Evolutionary conservation across 2,329 filamentous ascomycete genomes (phyloP), one percentile per base, ranked within the genome.

Genomic region (Setomelanomma holmii): DNA sequence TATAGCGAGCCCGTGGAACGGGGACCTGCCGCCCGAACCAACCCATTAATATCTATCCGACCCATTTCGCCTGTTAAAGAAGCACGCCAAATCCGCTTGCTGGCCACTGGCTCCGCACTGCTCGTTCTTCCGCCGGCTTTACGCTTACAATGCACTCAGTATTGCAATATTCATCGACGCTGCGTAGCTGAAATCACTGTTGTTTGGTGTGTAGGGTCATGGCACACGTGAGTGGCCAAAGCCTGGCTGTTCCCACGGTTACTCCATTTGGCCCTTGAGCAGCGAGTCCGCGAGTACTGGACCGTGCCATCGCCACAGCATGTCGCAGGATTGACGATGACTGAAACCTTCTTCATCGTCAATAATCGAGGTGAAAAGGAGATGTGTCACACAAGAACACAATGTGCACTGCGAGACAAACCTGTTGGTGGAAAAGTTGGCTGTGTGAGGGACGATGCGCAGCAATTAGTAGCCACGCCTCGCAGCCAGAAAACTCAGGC

Each of bases 1-100:
- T 49, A 56, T 53, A 57, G 55, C 63, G 53, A 60, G 53, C 62
- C 53, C 27, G 20, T 49, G 45, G 56, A 61, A 64, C 53, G 36
- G 52, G 41, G 40, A 55, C 53, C n/a, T 34, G 54, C 51, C 59
- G 61, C 61, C 56, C 63, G 48, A 59, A 54, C 55, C n/a, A n/a
- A n/a, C 61, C 62, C 60, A 52, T 63, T 65, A 58, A 63, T 65
- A 61, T 60, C 52, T 55, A 54, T 53, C 49, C 51, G 41, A 56
- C n/a, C n/a, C n/a, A n/a, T n/a, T n/a, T 58, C 51, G 57, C 56
- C 60, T 62, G 56, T 53, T 42, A 50, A 33, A 51, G 39, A 50
- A 48, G 40, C 33, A 22, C 44, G 45, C 45, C 33, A 53, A 35
- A 48, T 40, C 41, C 11, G 21, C 52, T 51, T 47, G 51, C 41